Evolutionary conservation across 1,284 basidiomycete genomes (phyloP).

Genomic region (Apiotrichum laibachii): DNA sequence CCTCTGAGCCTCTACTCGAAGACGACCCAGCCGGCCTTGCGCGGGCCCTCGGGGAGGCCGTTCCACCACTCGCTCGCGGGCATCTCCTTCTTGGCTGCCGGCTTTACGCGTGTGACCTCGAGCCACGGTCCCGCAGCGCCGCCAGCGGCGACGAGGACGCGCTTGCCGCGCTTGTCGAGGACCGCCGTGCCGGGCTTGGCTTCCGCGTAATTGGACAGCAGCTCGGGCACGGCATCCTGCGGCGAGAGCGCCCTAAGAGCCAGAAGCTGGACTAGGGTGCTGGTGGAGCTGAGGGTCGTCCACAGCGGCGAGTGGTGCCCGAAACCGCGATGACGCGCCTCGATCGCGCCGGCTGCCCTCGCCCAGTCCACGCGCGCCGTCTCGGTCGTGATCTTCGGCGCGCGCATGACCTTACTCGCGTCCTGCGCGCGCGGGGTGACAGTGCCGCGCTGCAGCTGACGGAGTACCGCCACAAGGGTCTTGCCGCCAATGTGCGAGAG

Average conservation of each 20-base stretch:
- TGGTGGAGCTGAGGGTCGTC: constrained; percentile 26
- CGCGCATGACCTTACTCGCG: constrained; percentile 54
- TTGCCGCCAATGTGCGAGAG: constrained; percentile 67
- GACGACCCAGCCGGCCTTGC: constrained; percentile 17
- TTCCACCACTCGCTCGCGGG: constrained; percentile 62
- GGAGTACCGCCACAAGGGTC: constrained; percentile 67
- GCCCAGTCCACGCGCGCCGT: constrained; percentile 62
- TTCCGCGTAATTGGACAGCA: constrained; percentile 12
- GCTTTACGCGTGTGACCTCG: constrained; percentile 58
- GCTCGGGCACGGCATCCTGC: neutral
- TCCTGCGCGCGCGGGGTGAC: constrained; percentile 57
- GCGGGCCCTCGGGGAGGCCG: constrained; percentile 48
- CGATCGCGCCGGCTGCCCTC: constrained; percentile 61
- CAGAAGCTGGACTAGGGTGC: neutral
- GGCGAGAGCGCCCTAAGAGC: neutral
- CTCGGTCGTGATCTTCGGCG: constrained; percentile 61
- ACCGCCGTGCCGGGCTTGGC: constrained; percentile 30
- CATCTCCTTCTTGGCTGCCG: constrained; percentile 58
- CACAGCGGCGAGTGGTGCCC: constrained; percentile 63
- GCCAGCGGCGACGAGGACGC: constrained; percentile 56
- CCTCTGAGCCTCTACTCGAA: constrained; percentile 7
- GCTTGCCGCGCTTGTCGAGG: constrained; percentile 54
- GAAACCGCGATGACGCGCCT: constrained; percentile 64
- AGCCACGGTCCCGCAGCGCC: constrained; percentile 54
- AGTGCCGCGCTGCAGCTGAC: constrained; percentile 60